These are phyloP conservation scores for Mycogone perniciosa DNA, from an alignment of 2,329 filamentous ascomycete genomes.

Conservation along the genomic window DNA sequence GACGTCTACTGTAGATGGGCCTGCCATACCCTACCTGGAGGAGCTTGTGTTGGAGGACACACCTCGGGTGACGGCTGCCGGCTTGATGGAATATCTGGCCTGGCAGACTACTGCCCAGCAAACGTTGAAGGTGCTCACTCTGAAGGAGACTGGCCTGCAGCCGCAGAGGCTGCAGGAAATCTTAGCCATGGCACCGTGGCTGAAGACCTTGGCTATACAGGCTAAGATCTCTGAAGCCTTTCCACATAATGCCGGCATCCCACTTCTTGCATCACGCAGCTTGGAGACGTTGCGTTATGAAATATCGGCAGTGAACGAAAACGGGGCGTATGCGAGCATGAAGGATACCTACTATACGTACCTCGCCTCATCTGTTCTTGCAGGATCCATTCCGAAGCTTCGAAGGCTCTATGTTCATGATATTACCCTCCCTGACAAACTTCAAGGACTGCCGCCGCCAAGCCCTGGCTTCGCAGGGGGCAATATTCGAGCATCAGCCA, in stretches of 20 bases:
- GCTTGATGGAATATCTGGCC: conserved; percentile 63
- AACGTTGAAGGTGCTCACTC: conserved; percentile 59
- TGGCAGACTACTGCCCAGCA: conserved; percentile 48
- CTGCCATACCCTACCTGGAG: conserved; percentile 67
- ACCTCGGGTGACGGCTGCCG: conserved; percentile 64
- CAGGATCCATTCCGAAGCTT: conserved; percentile 66
- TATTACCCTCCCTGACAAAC: conserved; percentile 70
- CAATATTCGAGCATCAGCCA: conserved; percentile 29
- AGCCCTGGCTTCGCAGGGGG: conserved; percentile 28
- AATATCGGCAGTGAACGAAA: conserved; percentile 56
- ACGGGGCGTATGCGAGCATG: conserved; percentile 51
- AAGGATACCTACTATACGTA: conserved; percentile 73
- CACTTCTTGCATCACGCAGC: conserved; percentile 60
- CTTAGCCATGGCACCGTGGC: conserved; percentile 48
- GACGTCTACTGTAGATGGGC: conserved; percentile 50
- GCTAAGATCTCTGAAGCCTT: conserved; percentile 45
- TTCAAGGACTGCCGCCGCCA: conserved; percentile 66
- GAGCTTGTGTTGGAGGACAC: conserved; percentile 67
- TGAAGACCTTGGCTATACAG: conserved; percentile 52
- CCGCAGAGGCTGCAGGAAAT: conserved; percentile 55
- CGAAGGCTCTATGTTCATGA: conserved; percentile 80
- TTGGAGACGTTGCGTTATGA: conserved; percentile 75
- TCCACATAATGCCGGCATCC: conserved; percentile 41
- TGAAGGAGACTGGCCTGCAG: conserved; percentile 66
- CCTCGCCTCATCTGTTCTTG: conserved; percentile 73